Evolutionary conservation across 345 rosid genomes (phyloP).

Genomic region (Citropsis articulata): DNA sequence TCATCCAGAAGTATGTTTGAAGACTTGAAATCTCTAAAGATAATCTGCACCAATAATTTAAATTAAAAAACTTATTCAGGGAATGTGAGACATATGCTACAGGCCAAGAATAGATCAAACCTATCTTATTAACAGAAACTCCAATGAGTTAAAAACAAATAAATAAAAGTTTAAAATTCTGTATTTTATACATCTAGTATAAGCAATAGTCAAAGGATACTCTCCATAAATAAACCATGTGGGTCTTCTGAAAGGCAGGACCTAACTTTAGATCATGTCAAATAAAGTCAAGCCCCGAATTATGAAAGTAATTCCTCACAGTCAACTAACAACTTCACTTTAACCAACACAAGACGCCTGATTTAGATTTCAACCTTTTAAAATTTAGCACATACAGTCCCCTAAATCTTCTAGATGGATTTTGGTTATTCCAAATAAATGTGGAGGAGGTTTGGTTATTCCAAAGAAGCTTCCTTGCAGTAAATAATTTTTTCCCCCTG

Average conservation of each 20-base stretch:
- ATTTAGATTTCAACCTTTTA: too few species aligned
- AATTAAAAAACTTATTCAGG: neutral
- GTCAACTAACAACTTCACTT: neutral
- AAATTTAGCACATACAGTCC: too few species aligned
- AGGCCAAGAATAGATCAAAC: constrained; percentile 5
- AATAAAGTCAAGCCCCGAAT: neutral
- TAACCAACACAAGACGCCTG: neutral
- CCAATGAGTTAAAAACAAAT: neutral
- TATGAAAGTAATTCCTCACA: neutral
- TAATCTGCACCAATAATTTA: constrained; percentile 48
- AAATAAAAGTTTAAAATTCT: neutral
- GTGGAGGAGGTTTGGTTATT: neutral
- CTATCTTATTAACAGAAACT: neutral
- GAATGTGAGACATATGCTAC: neutral
- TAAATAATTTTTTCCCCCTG: neutral
- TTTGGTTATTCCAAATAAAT: neutral
- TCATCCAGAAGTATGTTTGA: constrained; percentile 91
- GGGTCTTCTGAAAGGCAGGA: neutral
- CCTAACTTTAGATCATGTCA: neutral
- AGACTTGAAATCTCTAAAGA: constrained; percentile 93
- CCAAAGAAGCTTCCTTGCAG: neutral
- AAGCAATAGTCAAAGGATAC: neutral
- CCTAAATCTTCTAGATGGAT: neutral
- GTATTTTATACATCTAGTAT: neutral
- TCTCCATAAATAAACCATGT: neutral